These are phyloP conservation scores for Exophiala sideris DNA, from an alignment of 2,329 filamentous ascomycete genomes.

Conservation along the genomic window DNA sequence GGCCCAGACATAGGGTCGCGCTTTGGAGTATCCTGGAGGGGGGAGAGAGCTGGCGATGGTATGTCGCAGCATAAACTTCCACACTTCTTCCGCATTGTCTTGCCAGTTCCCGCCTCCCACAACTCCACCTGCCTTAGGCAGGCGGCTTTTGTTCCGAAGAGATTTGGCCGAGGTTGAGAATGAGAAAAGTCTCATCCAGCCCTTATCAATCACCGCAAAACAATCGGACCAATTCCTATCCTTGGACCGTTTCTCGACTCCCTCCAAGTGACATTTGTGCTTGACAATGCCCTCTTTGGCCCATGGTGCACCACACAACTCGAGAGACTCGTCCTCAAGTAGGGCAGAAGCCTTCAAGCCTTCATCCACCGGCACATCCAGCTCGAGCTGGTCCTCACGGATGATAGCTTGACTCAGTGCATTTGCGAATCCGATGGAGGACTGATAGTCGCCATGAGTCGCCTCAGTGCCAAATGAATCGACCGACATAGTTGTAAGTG, in stretches of 20 bases:
- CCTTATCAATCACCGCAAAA: constrained; percentile 94
- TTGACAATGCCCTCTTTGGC: constrained; percentile 94
- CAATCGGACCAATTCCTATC: constrained; percentile 93
- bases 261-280: constrained; percentile 93
- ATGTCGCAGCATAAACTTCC: constrained; percentile 82
- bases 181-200: constrained; percentile 88
- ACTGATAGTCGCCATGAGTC: constrained; percentile 70
- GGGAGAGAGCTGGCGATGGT: constrained; percentile 88
- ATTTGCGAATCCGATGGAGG: constrained; percentile 96
- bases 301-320: constrained; percentile 93
- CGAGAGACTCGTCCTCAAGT: constrained; percentile 87
- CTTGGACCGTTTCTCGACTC: constrained; percentile 85
- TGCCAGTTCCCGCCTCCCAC: constrained; percentile 98
- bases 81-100: constrained; percentile 87
- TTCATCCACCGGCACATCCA: constrained; percentile 52
- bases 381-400: constrained; percentile 69
- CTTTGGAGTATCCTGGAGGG: constrained; percentile 86
- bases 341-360: constrained; percentile 61
- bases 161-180: constrained; percentile 78
- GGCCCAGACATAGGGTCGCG: constrained; percentile 88
- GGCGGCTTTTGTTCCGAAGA: constrained; percentile 61
- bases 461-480: constrained; percentile 79
- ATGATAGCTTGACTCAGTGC: constrained; percentile 95
- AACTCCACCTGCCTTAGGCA: constrained; percentile 57
- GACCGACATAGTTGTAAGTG: constrained; percentile 85